Percentiles rank a stretch among this genome's conserved stretches.
phyloP scores from a whole-genome alignment of 768 basidiomycete species.

The Boletus reticuloceps region DNA sequence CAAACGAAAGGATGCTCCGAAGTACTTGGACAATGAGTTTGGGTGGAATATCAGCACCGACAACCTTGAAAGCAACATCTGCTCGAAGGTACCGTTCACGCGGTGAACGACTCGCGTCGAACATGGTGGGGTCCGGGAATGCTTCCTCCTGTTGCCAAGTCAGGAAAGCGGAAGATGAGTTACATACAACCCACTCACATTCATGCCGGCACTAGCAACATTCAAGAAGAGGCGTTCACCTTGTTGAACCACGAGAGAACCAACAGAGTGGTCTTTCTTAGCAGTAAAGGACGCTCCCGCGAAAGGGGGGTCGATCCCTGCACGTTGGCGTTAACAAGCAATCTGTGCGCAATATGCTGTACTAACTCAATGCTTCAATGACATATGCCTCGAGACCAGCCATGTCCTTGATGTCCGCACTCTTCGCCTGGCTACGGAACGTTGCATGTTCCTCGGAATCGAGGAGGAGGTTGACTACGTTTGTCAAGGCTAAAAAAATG shows the following conservation, averaged over 20 bases:
- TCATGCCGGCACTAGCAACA: conserved; percentile 50
- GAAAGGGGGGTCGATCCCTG: conserved; percentile 74
- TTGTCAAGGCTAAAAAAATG: conserved; percentile 50
- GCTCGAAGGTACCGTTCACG: conserved; percentile 46
- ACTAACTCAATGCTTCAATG: conserved; percentile 69
- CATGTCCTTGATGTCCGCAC: conserved; percentile 34
- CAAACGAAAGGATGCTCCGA: conserved; percentile 58
- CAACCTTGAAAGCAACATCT: conserved; percentile 47
- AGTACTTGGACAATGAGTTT: conserved; percentile 62
- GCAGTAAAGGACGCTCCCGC: conserved; percentile 62
- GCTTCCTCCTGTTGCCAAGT: conserved; percentile 39
- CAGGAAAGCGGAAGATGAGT: not conserved
- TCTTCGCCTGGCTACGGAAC: conserved; percentile 35
- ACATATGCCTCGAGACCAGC: conserved; percentile 52
- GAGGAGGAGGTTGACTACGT: conserved; percentile 64
- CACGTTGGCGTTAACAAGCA: conserved; percentile 1
- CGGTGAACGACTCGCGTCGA: conserved; percentile 44
- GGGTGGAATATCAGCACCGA: conserved; percentile 53
- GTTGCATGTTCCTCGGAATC: conserved; percentile 43
- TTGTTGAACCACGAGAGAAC: conserved; percentile 41
- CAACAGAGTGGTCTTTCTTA: conserved; percentile 43
- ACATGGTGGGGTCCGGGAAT: conserved; percentile 46
- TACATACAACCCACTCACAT: conserved; percentile 42
- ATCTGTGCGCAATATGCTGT: not conserved
- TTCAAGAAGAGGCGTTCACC: conserved; percentile 62